Conservation (phyloP, 768 basidiomycete genomes). For the Suillus brevipes region DNA sequence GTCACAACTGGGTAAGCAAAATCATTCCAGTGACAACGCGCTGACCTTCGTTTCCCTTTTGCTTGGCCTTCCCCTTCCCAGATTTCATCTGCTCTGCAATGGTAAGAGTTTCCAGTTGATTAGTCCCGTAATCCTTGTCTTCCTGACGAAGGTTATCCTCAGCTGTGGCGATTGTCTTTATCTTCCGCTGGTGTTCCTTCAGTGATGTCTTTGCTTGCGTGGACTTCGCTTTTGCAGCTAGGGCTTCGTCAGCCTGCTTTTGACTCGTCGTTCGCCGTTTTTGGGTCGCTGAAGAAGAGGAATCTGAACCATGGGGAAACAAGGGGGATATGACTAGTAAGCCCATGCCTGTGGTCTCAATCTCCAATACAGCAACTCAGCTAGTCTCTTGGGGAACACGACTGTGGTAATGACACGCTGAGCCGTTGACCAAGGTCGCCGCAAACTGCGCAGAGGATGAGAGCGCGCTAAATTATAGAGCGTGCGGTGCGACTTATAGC, state of each 20-base stretch:
- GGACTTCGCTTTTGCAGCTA: not conserved
- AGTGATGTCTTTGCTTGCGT: not conserved
- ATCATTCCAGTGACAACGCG: not conserved
- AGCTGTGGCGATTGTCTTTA: not conserved
- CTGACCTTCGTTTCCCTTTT: not conserved
- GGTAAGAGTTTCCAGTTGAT: not conserved
- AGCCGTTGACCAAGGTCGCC: too few relatives aligned
- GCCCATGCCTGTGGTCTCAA: too few relatives aligned
- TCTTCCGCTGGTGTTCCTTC: not conserved
- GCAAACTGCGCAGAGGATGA: too few relatives aligned
- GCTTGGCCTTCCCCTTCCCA: not conserved
- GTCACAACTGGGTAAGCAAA: not conserved
- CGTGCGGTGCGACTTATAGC: too few relatives aligned
- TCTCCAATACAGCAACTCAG: too few relatives aligned
- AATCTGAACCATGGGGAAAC: too few relatives aligned
- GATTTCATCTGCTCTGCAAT: not conserved
- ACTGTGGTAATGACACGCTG: too few relatives aligned
- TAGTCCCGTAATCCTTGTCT: not conserved
- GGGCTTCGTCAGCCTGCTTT: not conserved
- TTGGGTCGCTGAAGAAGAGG: too few relatives aligned
- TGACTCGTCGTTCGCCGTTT: not conserved
- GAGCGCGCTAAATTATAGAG: too few relatives aligned
- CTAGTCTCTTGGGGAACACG: too few relatives aligned
- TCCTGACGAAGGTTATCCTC: not conserved
- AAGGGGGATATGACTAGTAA: too few relatives aligned